A percentile compares a stretch with the other conserved stretches of the same genome.
phyloP scores from a whole-genome alignment of 441 rosid genomes.

The Gossypium lobatum region DNA sequence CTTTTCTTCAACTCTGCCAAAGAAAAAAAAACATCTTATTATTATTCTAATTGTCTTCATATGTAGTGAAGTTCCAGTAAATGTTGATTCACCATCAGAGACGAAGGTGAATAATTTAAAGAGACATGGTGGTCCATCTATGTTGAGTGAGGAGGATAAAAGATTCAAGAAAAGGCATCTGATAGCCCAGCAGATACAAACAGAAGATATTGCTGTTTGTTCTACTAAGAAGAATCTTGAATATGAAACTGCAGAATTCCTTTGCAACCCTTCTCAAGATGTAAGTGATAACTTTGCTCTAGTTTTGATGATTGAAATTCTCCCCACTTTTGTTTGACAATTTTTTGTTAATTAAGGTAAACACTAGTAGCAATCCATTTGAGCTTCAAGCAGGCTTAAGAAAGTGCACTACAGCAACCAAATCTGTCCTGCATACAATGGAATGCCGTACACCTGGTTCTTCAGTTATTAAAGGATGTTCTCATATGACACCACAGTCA shows the following conservation, averaged over 20 bases:
- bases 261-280: conserved; percentile 27
- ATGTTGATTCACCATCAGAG: conserved; percentile 39
- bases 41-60: conserved; percentile 11
- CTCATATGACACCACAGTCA: conserved; percentile 60
- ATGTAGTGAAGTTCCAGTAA: conserved; percentile 60
- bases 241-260: conserved; percentile 29
- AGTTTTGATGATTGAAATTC: conserved; percentile 6
- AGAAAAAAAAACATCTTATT: neutral
- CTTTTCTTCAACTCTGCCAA: neutral
- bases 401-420: conserved; percentile 48
- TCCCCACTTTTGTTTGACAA: conserved; percentile 7
- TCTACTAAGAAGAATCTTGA: conserved; percentile 34
- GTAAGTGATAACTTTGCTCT: conserved; percentile 30
- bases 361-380: conserved; percentile 20
- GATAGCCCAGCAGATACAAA: conserved; percentile 24
- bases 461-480: conserved; percentile 34
- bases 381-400: conserved; percentile 52
- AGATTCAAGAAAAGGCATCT: conserved; percentile 48
- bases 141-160: conserved; percentile 33
- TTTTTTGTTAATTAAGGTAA: conserved; percentile 28
- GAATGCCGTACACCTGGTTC: conserved; percentile 68
- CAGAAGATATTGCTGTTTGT: conserved; percentile 25
- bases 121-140: conserved; percentile 42
- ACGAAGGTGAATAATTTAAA: conserved; percentile 37
- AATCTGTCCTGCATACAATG: conserved; percentile 26